A percentile compares a stretch with the other conserved stretches of the same genome.
These are phyloP conservation scores for Colletotrichum sp. DNA, from an alignment of 2,329 filamentous ascomycete species.

Conservation along the genomic window DNA sequence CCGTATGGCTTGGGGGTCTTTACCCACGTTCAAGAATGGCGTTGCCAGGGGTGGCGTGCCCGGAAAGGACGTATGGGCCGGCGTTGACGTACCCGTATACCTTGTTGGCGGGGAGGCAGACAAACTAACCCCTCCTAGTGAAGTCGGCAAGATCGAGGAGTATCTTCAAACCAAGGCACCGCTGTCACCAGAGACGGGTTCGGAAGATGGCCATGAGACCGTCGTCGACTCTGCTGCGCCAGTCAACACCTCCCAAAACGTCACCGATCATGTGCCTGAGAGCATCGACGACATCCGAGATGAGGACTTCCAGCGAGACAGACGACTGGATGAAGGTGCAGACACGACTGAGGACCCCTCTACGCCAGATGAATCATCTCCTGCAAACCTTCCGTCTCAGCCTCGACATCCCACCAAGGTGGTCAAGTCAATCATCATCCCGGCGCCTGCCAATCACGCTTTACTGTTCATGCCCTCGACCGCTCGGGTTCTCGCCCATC, in stretches of 20 bases:
- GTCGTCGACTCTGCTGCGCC: conserved; percentile 57
- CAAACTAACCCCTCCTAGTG: conserved; percentile 72
- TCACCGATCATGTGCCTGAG: conserved; percentile 35
- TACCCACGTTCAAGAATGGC: conserved; percentile 65
- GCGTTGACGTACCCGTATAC: conserved; percentile 75
- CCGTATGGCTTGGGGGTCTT: conserved; percentile 76
- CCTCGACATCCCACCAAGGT: conserved; percentile 54
- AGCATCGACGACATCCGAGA: conserved; percentile 43
- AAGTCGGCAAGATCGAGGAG: conserved; percentile 70
- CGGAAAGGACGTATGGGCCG: conserved; percentile 73
- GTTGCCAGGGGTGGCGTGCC: conserved; percentile 69
- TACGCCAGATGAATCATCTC: conserved; percentile 48
- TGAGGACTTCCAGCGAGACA: conserved; percentile 39
- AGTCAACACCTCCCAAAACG: conserved; percentile 40
- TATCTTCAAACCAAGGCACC: conserved; percentile 7
- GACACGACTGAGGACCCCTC: conserved; percentile 51
- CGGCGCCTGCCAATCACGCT: conserved; percentile 80
- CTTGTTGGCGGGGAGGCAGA: conserved; percentile 82
- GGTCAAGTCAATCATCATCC: conserved; percentile 74
- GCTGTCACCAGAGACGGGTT: conserved; percentile 4
- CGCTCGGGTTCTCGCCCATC: conserved; percentile 77
- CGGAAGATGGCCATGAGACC: conserved; percentile 31
- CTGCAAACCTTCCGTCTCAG: conserved; percentile 48
- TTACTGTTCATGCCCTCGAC: conserved; percentile 81
- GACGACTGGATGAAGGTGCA: conserved; percentile 28